phyloP scores from a whole-genome alignment of 345 rosid genomes.

The Lenwebbia sp. region DNA sequence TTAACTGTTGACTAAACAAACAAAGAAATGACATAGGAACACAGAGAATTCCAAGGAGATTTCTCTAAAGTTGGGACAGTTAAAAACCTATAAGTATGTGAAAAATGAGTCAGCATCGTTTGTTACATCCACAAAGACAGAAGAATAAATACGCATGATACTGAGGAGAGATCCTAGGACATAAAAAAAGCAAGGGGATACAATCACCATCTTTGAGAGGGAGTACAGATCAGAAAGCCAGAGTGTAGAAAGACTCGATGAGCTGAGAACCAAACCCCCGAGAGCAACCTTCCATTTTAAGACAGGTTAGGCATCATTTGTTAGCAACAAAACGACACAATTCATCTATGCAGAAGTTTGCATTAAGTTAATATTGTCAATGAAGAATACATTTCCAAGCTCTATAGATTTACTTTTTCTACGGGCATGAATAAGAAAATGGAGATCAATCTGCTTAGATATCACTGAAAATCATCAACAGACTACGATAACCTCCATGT shows the following conservation, averaged over 20 bases:
- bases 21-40: no score
- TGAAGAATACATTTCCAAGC: not conserved
- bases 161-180: not conserved
- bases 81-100: slow-evolving; percentile 36
- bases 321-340: slow-evolving; percentile 87
- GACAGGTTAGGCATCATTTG: slow-evolving; percentile 59
- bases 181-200: not conserved
- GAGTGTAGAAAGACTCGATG: slow-evolving; percentile 66
- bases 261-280: no score
- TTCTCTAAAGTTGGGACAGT: slow-evolving; percentile 77
- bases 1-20: no score
- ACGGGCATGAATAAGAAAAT: no score
- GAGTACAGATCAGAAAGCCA: slow-evolving; percentile 85
- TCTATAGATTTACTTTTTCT: not conserved
- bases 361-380: not conserved
- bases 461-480: no score
- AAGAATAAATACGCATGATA: not conserved
- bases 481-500: no score
- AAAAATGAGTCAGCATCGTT: no score
- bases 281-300: no score
- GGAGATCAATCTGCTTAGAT: no score
- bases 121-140: not conserved
- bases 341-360: slow-evolving; percentile 52
- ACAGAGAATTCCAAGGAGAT: slow-evolving; percentile 80
- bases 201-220: slow-evolving; percentile 65